A percentile compares a stretch with the other conserved stretches of the same genome.
phyloP scores from a whole-genome alignment of 1,139 yeast species.

The Saccharomyces hybrid region DNA sequence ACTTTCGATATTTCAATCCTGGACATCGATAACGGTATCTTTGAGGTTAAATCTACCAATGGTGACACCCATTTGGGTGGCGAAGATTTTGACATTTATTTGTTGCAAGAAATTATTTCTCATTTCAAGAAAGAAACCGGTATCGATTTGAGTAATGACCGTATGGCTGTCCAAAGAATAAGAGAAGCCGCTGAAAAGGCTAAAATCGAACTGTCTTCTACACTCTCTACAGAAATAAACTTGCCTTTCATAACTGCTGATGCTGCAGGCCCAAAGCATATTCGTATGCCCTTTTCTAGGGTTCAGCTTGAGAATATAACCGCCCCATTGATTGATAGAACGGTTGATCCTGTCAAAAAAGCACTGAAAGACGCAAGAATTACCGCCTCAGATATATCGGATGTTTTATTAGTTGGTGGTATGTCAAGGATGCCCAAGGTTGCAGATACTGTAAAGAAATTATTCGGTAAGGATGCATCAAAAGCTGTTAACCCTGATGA shows the following conservation, averaged over 20 bases:
- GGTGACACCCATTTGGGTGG: slow-evolving; percentile 99
- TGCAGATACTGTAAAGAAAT: slow-evolving; percentile 85
- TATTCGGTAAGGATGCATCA: slow-evolving; percentile 94
- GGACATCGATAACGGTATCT: slow-evolving; percentile 93
- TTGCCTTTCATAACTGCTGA: slow-evolving; percentile 8
- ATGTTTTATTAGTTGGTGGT: slow-evolving; percentile 98
- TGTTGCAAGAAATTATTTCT: slow-evolving; percentile 84
- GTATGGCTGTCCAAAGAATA: slow-evolving; percentile 99
- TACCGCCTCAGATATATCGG: slow-evolving; percentile 79
- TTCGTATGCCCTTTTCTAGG: slow-evolving; percentile 64
- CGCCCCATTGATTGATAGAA: slow-evolving; percentile 85
- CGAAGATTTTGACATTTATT: slow-evolving; percentile 85
- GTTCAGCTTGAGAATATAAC: slow-evolving; percentile 89
- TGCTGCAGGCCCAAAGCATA: slow-evolving; percentile 7
- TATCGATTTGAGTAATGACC: slow-evolving; percentile 79
- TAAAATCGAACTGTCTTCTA: slow-evolving; percentile 93
- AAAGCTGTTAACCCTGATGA: slow-evolving; percentile 99
- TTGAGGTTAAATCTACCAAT: slow-evolving; percentile 95
- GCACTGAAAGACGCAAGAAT: slow-evolving; percentile 95
- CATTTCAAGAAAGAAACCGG: slow-evolving; percentile 91
- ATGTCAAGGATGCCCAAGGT: slow-evolving; percentile 99
- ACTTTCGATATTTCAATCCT: slow-evolving; percentile 95
- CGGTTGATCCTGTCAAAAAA: slow-evolving; percentile 95
- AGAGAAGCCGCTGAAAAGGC: slow-evolving; percentile 99
- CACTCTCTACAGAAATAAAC: slow-evolving; percentile 45